Evolutionary conservation across 495 filamentous ascomycete species (phyloP).

Genomic region (Aspergillus hancockii): DNA sequence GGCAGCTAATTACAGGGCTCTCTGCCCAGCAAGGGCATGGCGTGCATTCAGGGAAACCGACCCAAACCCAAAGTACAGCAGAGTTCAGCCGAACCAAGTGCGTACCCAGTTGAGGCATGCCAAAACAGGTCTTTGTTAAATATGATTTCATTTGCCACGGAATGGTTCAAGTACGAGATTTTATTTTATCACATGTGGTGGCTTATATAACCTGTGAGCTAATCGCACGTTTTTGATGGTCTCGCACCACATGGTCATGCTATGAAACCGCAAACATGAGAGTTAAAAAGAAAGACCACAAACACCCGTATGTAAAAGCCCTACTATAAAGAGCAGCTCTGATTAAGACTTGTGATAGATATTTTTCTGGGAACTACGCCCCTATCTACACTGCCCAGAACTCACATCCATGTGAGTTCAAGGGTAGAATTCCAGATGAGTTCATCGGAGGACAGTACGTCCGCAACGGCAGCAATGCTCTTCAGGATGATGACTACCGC

Average conservation of each 20-base stretch:
- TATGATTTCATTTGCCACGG: constrained; percentile 1
- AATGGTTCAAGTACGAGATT: not conserved
- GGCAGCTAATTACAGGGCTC: no score
- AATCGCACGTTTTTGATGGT: not conserved
- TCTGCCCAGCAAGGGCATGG: not conserved
- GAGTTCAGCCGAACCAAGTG: not conserved
- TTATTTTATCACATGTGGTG: not conserved
- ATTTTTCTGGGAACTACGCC: constrained; percentile 64
- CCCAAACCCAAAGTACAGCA: not conserved
- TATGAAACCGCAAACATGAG: not conserved
- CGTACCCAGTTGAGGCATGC: not conserved
- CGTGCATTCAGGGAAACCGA: not conserved
- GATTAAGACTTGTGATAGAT: constrained; percentile 25
- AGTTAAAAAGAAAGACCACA: not conserved
- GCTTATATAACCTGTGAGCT: not conserved
- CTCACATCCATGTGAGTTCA: constrained; percentile 48
- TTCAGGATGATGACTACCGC: constrained; percentile 56
- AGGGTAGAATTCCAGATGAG: constrained; percentile 57
- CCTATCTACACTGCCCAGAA: constrained; percentile 54
- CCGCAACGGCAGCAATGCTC: constrained; percentile 67
- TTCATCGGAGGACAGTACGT: constrained; percentile 66
- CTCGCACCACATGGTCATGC: not conserved
- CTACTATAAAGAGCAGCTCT: not conserved
- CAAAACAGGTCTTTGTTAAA: not conserved
- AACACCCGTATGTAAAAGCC: not conserved